Conservation (phyloP, 768 basidiomycete genomes). For the Pleurotus ostreatus region DNA sequence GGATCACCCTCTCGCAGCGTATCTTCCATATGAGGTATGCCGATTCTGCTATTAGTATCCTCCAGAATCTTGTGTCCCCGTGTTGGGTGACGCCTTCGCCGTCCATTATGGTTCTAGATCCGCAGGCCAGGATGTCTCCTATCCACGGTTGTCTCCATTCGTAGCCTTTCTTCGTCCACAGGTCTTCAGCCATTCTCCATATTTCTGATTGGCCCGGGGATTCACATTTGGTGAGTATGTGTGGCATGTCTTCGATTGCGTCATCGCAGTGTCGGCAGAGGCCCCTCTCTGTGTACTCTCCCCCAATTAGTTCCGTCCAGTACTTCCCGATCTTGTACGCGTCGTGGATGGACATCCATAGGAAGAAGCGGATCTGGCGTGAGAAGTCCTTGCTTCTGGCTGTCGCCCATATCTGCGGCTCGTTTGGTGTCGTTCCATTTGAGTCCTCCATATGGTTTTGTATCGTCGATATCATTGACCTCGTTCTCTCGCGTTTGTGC, state of each 20-base stretch:
- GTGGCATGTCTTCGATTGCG: constrained; percentile 21
- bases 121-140: too few relatives aligned
- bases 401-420: constrained; percentile 11
- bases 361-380: constrained; percentile 6
- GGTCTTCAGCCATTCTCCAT: constrained; percentile 16
- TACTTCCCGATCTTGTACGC: constrained; percentile 20
- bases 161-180: constrained; percentile 8
- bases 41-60: too few relatives aligned
- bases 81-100: too few relatives aligned
- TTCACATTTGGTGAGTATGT: constrained; percentile 24
- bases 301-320: constrained; percentile 16
- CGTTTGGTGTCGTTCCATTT: background rate
- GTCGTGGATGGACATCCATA: constrained; percentile 21
- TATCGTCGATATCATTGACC: background rate
- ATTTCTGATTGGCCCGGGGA: constrained; percentile 16
- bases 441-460: constrained; percentile 3
- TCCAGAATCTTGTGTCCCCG: too few relatives aligned
- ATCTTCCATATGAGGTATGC: too few relatives aligned
- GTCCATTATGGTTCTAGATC: too few relatives aligned
- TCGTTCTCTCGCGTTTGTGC: background rate
- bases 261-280: constrained; percentile 14
- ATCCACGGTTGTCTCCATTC: constrained; percentile 3
- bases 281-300: constrained; percentile 8
- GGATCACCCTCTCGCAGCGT: too few relatives aligned
- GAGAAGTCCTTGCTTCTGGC: constrained; percentile 11